Percentiles rank a stretch among this genome's conserved stretches.
These are phyloP conservation scores for Papiliotrema terrestris DNA, from an alignment of 1,284 basidiomycete genomes.

Conservation along the genomic window DNA sequence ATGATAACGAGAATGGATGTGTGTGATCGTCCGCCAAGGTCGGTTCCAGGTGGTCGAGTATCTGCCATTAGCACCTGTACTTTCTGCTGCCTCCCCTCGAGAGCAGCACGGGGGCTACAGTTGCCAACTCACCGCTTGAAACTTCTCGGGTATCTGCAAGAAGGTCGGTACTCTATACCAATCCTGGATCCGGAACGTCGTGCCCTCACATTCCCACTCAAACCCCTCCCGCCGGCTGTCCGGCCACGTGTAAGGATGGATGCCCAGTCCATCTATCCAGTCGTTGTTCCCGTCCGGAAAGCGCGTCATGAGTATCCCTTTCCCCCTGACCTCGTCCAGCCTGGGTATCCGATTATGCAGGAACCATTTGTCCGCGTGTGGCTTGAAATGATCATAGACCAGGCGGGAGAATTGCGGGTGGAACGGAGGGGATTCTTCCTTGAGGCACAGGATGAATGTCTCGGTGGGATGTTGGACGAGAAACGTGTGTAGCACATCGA, in stretches of 20 bases:
- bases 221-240: constrained; percentile 69
- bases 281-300: constrained; percentile 60
- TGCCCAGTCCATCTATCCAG: constrained; percentile 58
- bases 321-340: constrained; percentile 76
- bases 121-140: constrained; percentile 51
- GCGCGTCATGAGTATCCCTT: constrained; percentile 73
- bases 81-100: too few relatives aligned
- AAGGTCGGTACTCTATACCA: constrained; percentile 79
- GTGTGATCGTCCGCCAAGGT: constrained; percentile 57
- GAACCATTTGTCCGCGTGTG: constrained; percentile 63
- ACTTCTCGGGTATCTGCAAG: constrained; percentile 73
- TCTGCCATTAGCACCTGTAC: constrained; percentile 6
- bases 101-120: too few relatives aligned
- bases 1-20: constrained; percentile 60
- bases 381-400: constrained; percentile 63
- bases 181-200: constrained; percentile 69
- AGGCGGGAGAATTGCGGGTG: constrained; percentile 58
- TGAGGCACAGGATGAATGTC: constrained; percentile 76
- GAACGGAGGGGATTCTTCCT: constrained; percentile 63
- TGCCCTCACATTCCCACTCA: constrained; percentile 59
- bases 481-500: constrained; percentile 58
- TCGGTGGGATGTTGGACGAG: constrained; percentile 62
- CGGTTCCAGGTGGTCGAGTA: constrained; percentile 15
- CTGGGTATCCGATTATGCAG: constrained; percentile 70
- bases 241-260: constrained; percentile 77